Evolutionary conservation across 2,329 filamentous ascomycete genomes (phyloP).

Genomic region (Neonectria hederae): DNA sequence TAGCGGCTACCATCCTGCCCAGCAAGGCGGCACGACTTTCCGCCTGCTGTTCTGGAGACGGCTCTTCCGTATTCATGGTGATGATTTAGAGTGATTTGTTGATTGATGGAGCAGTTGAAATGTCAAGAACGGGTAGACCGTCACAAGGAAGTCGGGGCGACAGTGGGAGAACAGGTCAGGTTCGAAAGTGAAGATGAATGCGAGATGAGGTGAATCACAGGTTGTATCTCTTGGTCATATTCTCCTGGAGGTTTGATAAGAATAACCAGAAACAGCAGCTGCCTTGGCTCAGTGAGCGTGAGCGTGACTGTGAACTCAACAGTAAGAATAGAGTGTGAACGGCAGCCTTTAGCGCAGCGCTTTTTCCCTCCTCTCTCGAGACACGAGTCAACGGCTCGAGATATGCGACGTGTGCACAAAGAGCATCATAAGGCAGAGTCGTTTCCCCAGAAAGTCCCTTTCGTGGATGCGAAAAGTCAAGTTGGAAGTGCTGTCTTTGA

Average conservation of each 20-base stretch:
- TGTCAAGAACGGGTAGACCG: not conserved
- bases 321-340: not conserved
- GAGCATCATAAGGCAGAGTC: not conserved
- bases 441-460: not conserved
- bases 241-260: not conserved
- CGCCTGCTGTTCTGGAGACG: slow-evolving; percentile 28
- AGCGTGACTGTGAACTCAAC: not conserved
- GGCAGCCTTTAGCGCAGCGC: not conserved
- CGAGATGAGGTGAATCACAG: not conserved
- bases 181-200: not conserved
- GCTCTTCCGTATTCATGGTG: slow-evolving; percentile 43
- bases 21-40: slow-evolving; percentile 42
- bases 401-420: not conserved
- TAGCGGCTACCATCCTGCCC: slow-evolving; percentile 44
- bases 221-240: too few relatives aligned
- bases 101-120: not conserved
- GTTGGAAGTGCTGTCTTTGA: not conserved
- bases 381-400: not conserved
- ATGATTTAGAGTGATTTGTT: not conserved
- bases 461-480: slow-evolving; percentile 13
- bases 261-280: not conserved
- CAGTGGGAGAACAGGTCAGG: not conserved
- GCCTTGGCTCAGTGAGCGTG: not conserved
- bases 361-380: slow-evolving; percentile 4
- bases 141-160: not conserved